Evolutionary conservation across 2,329 filamentous ascomycete species (phyloP).

Genomic region (Fusarium mundagurra): DNA sequence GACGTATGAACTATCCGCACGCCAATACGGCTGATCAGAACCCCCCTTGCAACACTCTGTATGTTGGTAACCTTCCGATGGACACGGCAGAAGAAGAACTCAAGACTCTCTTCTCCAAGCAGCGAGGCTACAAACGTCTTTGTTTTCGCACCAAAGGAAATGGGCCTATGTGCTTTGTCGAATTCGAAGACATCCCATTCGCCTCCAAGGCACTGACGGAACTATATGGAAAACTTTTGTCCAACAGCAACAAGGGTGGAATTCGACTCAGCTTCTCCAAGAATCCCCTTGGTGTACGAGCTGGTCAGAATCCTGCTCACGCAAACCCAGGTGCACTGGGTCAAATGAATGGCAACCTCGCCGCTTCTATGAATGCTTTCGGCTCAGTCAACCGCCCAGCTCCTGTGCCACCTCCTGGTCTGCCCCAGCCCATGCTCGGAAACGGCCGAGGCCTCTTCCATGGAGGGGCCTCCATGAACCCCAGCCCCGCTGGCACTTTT

Average conservation of each 20-base stretch:
- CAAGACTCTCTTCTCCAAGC: constrained; percentile 91
- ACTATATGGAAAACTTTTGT: constrained; percentile 85
- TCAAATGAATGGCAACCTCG: constrained; percentile 68
- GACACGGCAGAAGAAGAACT: constrained; percentile 96
- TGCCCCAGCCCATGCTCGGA: constrained; percentile 76
- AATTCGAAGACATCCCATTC: constrained; percentile 93
- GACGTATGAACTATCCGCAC: constrained; percentile 77
- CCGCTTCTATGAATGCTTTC: constrained; percentile 66
- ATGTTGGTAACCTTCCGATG: constrained; percentile 94
- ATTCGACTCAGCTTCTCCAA: constrained; percentile 97
- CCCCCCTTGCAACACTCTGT: constrained; percentile 96
- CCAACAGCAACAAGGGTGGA: constrained; percentile 93
- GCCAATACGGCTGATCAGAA: constrained; percentile 97
- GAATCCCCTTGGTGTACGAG: constrained; percentile 92
- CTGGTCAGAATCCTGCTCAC: constrained; percentile 69
- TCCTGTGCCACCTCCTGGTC: constrained; percentile 87
- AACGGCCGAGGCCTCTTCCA: constrained; percentile 40
- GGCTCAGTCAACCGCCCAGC: constrained; percentile 79
- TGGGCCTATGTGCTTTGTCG: constrained; percentile 98
- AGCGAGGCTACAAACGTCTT: constrained; percentile 93
- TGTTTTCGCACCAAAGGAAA: constrained; percentile 96
- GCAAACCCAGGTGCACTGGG: constrained; percentile 54
- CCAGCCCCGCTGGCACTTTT: constrained; percentile 30
- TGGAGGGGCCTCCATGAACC: constrained; percentile 33
- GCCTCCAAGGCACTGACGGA: constrained; percentile 92